Conservation (phyloP, 257 asterid genomes). For the Solanum megistacrolobum region DNA sequence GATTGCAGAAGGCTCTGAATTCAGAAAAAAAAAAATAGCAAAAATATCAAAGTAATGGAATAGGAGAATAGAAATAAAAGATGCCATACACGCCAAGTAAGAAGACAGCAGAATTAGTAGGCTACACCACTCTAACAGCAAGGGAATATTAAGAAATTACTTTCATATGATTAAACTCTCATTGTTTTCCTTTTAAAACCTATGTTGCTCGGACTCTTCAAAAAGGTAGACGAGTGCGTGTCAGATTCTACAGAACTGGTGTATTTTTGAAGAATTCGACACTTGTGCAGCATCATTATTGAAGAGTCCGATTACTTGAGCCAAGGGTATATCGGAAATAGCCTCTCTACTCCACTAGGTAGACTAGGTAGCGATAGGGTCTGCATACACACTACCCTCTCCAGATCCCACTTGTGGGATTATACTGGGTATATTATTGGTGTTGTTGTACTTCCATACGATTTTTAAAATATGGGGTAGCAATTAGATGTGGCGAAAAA, state of each 20-base stretch:
- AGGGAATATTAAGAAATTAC: neutral
- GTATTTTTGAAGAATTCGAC: neutral
- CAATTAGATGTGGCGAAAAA: neutral
- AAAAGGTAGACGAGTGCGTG: neutral
- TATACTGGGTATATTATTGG: neutral
- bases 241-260: neutral
- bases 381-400: neutral
- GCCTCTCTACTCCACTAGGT: neutral
- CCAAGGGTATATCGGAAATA: neutral
- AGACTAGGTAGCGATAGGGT: neutral
- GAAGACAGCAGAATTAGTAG: neutral
- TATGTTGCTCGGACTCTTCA: neutral
- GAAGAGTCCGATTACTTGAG: neutral
- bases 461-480: neutral
- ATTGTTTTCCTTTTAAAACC: neutral
- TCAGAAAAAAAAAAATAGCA: conserved; percentile 1
- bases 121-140: neutral
- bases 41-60: neutral
- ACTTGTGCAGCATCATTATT: neutral
- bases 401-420: neutral
- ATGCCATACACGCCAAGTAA: neutral
- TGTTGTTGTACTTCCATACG: neutral
- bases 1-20: conserved; percentile 93
- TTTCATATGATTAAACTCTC: neutral
- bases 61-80: neutral